Percentiles rank a stretch among this genome's conserved stretches.
These are phyloP conservation scores for Stygiomarasmius scandens DNA, from an alignment of 1,284 basidiomycete genomes.

Conservation along the genomic window DNA sequence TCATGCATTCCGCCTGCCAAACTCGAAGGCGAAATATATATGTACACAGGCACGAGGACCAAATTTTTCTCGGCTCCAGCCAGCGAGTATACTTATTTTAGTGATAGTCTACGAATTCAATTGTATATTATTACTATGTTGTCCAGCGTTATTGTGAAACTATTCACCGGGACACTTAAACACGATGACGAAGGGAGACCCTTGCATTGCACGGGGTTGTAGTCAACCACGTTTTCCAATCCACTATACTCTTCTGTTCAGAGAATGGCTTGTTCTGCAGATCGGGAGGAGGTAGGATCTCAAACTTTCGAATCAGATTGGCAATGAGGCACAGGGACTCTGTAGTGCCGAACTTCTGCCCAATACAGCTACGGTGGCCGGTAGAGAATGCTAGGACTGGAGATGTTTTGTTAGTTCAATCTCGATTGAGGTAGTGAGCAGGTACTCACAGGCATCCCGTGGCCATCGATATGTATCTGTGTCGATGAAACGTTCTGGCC, in stretches of 20 bases:
- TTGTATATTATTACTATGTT: too few relatives aligned
- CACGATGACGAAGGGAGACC: too few relatives aligned
- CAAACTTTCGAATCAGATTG: constrained; percentile 27
- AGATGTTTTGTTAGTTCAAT: too few relatives aligned
- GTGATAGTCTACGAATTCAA: too few relatives aligned
- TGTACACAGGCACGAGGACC: too few relatives aligned
- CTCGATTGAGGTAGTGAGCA: constrained; percentile 16
- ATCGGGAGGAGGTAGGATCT: not conserved
- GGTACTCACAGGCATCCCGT: constrained; percentile 38
- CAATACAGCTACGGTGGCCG: constrained; percentile 48
- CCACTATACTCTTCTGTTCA: not conserved
- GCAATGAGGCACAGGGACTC: constrained; percentile 40
- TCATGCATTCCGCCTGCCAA: too few relatives aligned
- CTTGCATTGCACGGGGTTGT: not conserved
- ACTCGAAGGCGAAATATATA: too few relatives aligned
- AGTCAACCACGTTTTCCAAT: not conserved
- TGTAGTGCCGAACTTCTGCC: constrained; percentile 39
- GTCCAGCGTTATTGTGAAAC: too few relatives aligned
- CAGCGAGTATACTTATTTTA: too few relatives aligned
- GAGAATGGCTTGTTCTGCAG: not conserved
- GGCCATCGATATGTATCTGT: constrained; percentile 40
- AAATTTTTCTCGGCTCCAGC: too few relatives aligned
- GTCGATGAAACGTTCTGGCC: constrained; percentile 52
- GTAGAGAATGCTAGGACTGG: constrained; percentile 43
- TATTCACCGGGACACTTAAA: too few relatives aligned